Evolutionary conservation across 441 rosid genomes (phyloP).

Genomic region (Hura crepitans): DNA sequence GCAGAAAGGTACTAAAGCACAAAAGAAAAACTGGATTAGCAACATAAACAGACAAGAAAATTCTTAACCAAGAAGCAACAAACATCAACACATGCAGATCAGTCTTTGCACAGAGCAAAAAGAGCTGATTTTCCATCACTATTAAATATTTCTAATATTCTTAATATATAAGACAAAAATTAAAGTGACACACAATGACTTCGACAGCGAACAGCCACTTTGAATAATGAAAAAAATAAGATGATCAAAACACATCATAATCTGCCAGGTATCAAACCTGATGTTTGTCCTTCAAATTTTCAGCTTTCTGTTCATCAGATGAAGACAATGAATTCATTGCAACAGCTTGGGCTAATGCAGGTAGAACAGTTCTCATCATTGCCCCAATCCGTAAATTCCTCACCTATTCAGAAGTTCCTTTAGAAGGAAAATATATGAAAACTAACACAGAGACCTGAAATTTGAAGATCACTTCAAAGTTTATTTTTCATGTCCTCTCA

Average conservation of each 20-base stretch:
- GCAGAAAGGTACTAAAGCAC: slow-evolving; percentile 54
- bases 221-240: background rate
- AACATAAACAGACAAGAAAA: slow-evolving; percentile 5
- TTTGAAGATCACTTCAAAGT: background rate
- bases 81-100: slow-evolving; percentile 2
- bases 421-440: slow-evolving; percentile 10
- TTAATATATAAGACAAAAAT: background rate
- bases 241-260: background rate
- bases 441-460: background rate
- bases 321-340: slow-evolving; percentile 49
- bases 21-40: slow-evolving; percentile 21
- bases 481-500: background rate
- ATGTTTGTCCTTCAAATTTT: slow-evolving; percentile 52
- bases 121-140: background rate
- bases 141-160: background rate
- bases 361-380: slow-evolving; percentile 81
- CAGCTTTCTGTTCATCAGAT: slow-evolving; percentile 34
- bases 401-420: slow-evolving; percentile 35
- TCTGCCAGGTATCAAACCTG: slow-evolving; percentile 43
- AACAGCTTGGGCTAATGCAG: slow-evolving; percentile 80
- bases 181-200: background rate
- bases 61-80: background rate
- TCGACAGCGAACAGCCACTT: background rate
- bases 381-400: slow-evolving; percentile 91
- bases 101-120: background rate